A percentile compares a stretch with the other conserved stretches of the same genome.
phyloP scores from a whole-genome alignment of 257 asterid genomes.

The Nicotiana tomentosiformis region DNA sequence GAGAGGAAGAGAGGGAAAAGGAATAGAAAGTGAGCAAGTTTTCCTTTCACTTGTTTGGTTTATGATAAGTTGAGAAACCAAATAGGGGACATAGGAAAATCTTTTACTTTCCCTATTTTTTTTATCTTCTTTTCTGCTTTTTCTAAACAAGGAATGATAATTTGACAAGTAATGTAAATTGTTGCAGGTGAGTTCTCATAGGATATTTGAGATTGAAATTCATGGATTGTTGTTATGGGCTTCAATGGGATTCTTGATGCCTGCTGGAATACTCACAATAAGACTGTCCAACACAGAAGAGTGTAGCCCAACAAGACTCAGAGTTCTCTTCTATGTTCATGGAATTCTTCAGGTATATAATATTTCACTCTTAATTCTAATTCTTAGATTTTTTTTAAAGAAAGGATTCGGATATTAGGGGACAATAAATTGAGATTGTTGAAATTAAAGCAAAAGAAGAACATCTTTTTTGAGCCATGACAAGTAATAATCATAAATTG shows the following conservation, averaged over 20 bases:
- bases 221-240: slow-evolving; percentile 83
- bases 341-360: slow-evolving; percentile 54
- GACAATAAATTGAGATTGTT: neutral
- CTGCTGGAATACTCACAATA: slow-evolving; percentile 58
- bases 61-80: neutral
- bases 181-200: slow-evolving; percentile 40
- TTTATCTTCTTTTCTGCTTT: neutral
- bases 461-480: slow-evolving; percentile 14
- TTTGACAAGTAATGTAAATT: neutral
- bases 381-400: neutral
- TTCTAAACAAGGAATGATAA: neutral
- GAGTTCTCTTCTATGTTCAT: slow-evolving; percentile 53
- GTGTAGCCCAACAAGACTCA: slow-evolving; percentile 33
- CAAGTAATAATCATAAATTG: slow-evolving; percentile 26
- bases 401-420: no score
- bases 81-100: neutral
- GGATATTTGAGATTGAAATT: slow-evolving; percentile 42
- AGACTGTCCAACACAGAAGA: slow-evolving; percentile 46
- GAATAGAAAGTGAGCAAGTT: neutral
- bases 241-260: slow-evolving; percentile 76
- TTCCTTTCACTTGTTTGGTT: neutral
- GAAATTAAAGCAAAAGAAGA: neutral
- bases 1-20: no score
- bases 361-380: neutral
- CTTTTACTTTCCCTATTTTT: neutral